A percentile compares a stretch with the other conserved stretches of the same genome.
Evolutionary conservation across 805 yeast genomes (phyloP).

Genomic region (Sugiyamaella valdiviana): DNA sequence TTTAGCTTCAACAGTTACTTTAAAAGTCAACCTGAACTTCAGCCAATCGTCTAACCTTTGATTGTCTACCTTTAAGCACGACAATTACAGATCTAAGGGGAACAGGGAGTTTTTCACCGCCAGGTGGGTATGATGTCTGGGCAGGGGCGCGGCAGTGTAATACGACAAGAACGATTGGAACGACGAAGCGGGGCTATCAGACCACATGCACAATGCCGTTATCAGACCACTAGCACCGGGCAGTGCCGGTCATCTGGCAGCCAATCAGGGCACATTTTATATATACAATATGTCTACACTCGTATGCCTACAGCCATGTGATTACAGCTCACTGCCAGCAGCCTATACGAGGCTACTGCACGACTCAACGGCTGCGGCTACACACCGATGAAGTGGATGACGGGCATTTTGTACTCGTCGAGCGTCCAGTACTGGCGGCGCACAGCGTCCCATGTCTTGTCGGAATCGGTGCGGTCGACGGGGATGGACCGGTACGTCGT

Average conservation of each 20-base stretch:
- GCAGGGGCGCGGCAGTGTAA: neutral
- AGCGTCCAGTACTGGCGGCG: slow-evolving; percentile 32
- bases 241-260: no score
- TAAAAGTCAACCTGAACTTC: no score
- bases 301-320: no score
- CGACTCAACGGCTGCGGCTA: no score
- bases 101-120: neutral
- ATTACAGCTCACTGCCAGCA: no score
- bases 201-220: neutral
- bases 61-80: no score
- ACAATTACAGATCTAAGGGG: neutral
- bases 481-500: slow-evolving; percentile 43
- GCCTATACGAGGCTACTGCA: neutral
- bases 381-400: slow-evolving; percentile 12
- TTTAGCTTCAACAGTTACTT: no score
- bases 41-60: no score
- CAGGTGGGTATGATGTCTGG: neutral
- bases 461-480: slow-evolving; percentile 33
- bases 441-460: slow-evolving; percentile 33
- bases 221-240: neutral
- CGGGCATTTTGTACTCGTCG: slow-evolving; percentile 29
- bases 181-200: neutral
- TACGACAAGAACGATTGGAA: neutral
- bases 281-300: no score
- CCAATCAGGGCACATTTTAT: no score